Evolutionary conservation across 441 rosid genomes (phyloP).

Genomic region (Populus hybrid): DNA sequence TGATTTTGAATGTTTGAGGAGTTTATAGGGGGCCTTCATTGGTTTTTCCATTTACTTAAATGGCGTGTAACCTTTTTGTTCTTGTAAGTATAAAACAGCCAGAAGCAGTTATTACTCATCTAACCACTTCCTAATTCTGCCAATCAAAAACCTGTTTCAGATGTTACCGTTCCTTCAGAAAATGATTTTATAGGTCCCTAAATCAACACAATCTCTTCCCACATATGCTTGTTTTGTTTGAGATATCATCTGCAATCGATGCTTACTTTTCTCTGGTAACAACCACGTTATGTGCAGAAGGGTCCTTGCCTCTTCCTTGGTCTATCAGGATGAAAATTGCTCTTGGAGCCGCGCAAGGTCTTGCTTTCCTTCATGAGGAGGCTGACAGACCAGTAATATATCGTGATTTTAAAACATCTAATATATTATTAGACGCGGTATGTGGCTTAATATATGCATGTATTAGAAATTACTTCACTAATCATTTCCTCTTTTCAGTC

Average conservation of each 20-base stretch:
- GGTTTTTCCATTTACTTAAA: neutral
- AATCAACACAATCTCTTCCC: neutral
- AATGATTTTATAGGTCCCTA: neutral
- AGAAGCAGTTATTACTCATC: neutral
- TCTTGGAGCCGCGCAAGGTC: constrained; percentile 27
- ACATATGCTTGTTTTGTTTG: neutral
- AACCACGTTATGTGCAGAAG: constrained; percentile 34
- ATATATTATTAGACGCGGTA: too few species aligned
- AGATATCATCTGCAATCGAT: neutral
- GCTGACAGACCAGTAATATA: too few species aligned
- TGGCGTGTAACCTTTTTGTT: neutral
- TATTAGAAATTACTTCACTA: too few species aligned
- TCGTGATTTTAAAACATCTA: too few species aligned
- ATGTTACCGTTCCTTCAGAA: neutral
- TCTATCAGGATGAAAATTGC: constrained; percentile 38
- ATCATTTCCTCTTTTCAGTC: too few species aligned
- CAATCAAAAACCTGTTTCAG: neutral
- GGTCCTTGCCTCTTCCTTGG: constrained; percentile 44
- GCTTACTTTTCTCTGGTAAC: constrained; percentile 30
- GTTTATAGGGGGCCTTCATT: neutral
- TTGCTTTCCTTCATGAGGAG: too few species aligned
- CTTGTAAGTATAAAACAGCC: neutral
- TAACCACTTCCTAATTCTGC: neutral
- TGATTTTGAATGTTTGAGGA: neutral
- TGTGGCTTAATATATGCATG: too few species aligned